Conservation (phyloP, 1,284 basidiomycete species). For the Caloboletus inedulis region DNA sequence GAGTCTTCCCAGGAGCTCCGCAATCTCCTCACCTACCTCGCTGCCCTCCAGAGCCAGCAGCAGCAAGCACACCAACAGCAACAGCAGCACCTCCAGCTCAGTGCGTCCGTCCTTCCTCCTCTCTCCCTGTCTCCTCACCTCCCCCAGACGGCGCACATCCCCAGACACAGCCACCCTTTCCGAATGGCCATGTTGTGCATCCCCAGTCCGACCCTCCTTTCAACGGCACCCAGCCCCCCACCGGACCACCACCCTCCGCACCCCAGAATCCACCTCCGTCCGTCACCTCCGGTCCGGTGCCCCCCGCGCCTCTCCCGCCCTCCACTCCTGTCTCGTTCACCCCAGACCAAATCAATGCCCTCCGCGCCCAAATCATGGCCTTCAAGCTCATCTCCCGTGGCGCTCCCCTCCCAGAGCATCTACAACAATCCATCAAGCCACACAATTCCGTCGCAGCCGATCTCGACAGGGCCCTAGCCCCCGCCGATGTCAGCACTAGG, state of each 20-base stretch:
- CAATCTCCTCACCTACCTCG: constrained; percentile 25
- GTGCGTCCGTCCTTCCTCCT: constrained; percentile 20
- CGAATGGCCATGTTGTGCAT: constrained; percentile 25
- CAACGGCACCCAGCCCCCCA: constrained; percentile 14
- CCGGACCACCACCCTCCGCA: constrained; percentile 6
- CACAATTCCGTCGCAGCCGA: constrained; percentile 57
- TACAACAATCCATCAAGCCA: constrained; percentile 77
- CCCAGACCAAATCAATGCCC: constrained; percentile 77
- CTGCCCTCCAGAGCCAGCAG: constrained; percentile 28
- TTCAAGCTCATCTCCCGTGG: constrained; percentile 84
- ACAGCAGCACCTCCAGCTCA: constrained; percentile 29
- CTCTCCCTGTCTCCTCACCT: constrained; percentile 9
- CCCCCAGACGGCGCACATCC: constrained; percentile 25
- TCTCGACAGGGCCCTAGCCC: constrained; percentile 61
- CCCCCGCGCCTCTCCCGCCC: constrained; percentile 28
- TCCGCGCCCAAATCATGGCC: constrained; percentile 87
- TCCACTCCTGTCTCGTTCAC: constrained; percentile 78
- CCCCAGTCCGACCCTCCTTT: constrained; percentile 21
- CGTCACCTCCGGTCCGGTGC: constrained; percentile 30
- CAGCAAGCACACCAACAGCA: constrained; percentile 32
- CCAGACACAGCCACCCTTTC: constrained; percentile 19
- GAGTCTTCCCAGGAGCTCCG: constrained; percentile 32
- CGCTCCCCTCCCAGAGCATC: constrained; percentile 72
- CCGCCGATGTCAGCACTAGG: constrained; percentile 56
- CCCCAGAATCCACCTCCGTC: constrained; percentile 20